Conservation (phyloP, 768 basidiomycete genomes). For the Agrocybe pediades region DNA sequence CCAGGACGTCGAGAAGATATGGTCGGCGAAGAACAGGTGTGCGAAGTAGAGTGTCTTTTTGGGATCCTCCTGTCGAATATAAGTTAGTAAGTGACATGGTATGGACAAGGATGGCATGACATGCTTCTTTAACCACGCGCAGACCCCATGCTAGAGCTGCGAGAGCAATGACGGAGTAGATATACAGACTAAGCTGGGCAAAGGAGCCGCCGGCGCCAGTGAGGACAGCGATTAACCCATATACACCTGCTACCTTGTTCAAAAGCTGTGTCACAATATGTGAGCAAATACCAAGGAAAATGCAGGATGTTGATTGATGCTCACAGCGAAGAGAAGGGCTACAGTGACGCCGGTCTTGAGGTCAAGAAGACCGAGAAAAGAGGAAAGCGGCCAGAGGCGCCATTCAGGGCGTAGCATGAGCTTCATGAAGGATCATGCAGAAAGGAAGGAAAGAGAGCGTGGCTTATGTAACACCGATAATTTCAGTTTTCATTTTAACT, state of each 20-base stretch:
- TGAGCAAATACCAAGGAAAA: conserved; percentile 1
- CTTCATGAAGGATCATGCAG: conserved; percentile 55
- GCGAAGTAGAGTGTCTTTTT: conserved; percentile 86
- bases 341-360: conserved; percentile 93
- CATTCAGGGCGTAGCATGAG: conserved; percentile 83
- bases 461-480: conserved; percentile 30
- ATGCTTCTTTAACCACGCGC: conserved; percentile 79
- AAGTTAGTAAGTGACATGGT: conserved; percentile 12
- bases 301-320: conserved; percentile 27
- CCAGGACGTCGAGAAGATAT: conserved; percentile 87
- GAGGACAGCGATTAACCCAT: conserved; percentile 90
- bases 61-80: conserved; percentile 76
- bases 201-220: conserved; percentile 93
- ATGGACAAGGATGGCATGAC: conserved; percentile 29
- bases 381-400: conserved; percentile 78
- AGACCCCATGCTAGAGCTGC: conserved; percentile 86
- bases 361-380: conserved; percentile 87
- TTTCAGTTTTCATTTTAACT: conserved; percentile 23
- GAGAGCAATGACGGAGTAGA: conserved; percentile 87
- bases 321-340: conserved; percentile 85
- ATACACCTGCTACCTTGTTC: conserved; percentile 98
- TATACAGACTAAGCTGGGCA: conserved; percentile 88
- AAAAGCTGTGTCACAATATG: conserved; percentile 59
- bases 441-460: conserved; percentile 22
- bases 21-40: conserved; percentile 90